These are phyloP conservation scores for Clitopilus hobsonii DNA, from an alignment of 768 basidiomycete species.

Conservation along the genomic window DNA sequence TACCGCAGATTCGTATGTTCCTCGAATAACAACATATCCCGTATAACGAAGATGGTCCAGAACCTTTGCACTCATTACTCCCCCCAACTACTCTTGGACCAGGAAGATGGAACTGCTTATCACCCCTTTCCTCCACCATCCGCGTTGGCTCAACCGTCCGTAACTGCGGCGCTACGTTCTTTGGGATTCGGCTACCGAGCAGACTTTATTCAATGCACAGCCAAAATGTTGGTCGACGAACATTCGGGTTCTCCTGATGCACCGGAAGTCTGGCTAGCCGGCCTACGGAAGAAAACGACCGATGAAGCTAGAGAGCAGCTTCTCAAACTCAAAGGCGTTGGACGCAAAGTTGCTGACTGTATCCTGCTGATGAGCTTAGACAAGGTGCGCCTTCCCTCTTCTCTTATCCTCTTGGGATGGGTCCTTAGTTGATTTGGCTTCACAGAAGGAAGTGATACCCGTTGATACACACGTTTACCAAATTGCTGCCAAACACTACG, in stretches of 20 bases:
- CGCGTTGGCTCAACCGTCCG: slow-evolving; percentile 51
- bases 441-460: slow-evolving; percentile 79
- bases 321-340: slow-evolving; percentile 84
- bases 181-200: slow-evolving; percentile 97
- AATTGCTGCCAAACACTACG: slow-evolving; percentile 79
- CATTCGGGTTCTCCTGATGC: slow-evolving; percentile 41
- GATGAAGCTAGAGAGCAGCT: slow-evolving; percentile 68
- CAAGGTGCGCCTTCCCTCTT: slow-evolving; percentile 46
- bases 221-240: slow-evolving; percentile 65
- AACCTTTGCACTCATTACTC: slow-evolving; percentile 77
- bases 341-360: slow-evolving; percentile 96
- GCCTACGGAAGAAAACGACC: slow-evolving; percentile 46
- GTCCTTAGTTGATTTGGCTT: neutral
- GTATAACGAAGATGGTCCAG: slow-evolving; percentile 93
- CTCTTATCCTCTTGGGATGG: neutral
- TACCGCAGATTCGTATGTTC: slow-evolving; percentile 87
- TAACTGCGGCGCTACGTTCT: slow-evolving; percentile 61
- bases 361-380: slow-evolving; percentile 89
- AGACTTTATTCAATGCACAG: slow-evolving; percentile 80
- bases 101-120: slow-evolving; percentile 40
- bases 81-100: slow-evolving; percentile 50
- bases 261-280: slow-evolving; percentile 57
- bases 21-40: slow-evolving; percentile 92
- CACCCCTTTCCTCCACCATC: slow-evolving; percentile 86
- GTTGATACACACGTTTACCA: slow-evolving; percentile 96